A percentile compares a stretch with the other conserved stretches of the same genome.
Conservation (phyloP, 2,329 filamentous ascomycete species). For the Calycina marina region DNA sequence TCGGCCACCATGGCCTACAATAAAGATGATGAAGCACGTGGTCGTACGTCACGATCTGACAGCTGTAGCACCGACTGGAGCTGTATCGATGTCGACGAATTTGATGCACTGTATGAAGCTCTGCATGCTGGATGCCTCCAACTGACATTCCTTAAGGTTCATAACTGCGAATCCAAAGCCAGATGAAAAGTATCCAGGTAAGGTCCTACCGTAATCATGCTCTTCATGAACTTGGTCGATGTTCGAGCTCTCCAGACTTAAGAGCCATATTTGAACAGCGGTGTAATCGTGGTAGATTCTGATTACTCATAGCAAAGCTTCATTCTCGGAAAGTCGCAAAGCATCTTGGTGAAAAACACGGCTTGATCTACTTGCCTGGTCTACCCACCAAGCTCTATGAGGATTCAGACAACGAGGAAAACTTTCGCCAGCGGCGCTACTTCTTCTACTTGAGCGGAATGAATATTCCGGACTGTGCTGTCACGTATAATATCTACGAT, state of each 20-base stretch:
- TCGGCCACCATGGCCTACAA: no score
- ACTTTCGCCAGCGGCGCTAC: slow-evolving; percentile 44
- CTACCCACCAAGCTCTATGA: slow-evolving; percentile 33
- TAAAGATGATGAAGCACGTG: no score
- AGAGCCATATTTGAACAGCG: no score
- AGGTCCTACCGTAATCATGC: no score
- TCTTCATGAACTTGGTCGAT: no score
- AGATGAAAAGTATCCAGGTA: slow-evolving; percentile 13
- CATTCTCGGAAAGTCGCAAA: slow-evolving; percentile 32
- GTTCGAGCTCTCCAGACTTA: no score
- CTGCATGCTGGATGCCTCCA: not conserved
- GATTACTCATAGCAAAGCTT: slow-evolving; percentile 35
- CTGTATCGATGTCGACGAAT: slow-evolving; percentile 10
- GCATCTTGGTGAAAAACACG: slow-evolving; percentile 27
- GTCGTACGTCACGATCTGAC: no score
- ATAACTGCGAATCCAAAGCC: slow-evolving; percentile 7
- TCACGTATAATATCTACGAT: slow-evolving; percentile 40
- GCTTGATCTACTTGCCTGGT: slow-evolving; percentile 41
- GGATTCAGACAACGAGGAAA: slow-evolving; percentile 41
- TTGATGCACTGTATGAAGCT: slow-evolving; percentile 9
- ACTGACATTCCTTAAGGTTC: slow-evolving; percentile 5
- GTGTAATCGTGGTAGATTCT: no score
- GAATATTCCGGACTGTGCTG: slow-evolving; percentile 36
- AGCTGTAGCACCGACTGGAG: no score
- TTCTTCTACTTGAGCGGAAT: slow-evolving; percentile 45